Conservation (phyloP, 306 rosid species). For the Canavalia gladiata region DNA sequence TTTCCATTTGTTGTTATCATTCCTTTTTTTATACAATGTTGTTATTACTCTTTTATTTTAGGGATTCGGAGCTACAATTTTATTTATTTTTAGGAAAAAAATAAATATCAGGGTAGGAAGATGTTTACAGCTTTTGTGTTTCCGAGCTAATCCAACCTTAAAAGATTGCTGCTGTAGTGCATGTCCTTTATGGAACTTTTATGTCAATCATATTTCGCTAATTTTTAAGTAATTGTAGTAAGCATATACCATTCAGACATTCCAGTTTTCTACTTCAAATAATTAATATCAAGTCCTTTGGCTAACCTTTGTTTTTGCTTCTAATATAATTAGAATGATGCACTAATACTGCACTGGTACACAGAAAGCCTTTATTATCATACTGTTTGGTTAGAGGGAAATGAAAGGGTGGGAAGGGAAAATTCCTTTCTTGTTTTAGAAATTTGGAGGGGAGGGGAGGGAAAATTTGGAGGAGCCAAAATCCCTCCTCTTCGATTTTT, state of each 20-base stretch:
- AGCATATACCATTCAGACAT: background rate
- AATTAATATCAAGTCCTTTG: background rate
- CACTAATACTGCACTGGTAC: background rate
- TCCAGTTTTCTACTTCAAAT: background rate
- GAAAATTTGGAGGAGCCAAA: too few relatives aligned
- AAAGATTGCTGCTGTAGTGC: constrained; percentile 17
- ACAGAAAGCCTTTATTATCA: background rate
- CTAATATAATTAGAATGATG: background rate
- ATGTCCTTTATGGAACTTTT: background rate
- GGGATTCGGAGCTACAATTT: background rate
- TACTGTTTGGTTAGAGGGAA: too few relatives aligned
- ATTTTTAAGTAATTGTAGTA: background rate
- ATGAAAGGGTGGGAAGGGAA: too few relatives aligned
- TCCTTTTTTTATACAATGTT: background rate
- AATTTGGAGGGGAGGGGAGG: too few relatives aligned
- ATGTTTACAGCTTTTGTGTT: background rate
- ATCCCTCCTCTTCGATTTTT: too few relatives aligned
- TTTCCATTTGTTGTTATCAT: background rate
- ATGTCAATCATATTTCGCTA: background rate
- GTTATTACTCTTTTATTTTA: background rate
- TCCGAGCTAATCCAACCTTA: constrained; percentile 19
- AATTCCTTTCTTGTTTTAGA: too few relatives aligned
- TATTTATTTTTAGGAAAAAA: background rate
- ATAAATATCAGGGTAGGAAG: background rate
- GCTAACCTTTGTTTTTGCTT: background rate